These are phyloP conservation scores for Eremothecium gossypii DNA, from an alignment of 1,139 yeast genomes.

Conservation along the genomic window DNA sequence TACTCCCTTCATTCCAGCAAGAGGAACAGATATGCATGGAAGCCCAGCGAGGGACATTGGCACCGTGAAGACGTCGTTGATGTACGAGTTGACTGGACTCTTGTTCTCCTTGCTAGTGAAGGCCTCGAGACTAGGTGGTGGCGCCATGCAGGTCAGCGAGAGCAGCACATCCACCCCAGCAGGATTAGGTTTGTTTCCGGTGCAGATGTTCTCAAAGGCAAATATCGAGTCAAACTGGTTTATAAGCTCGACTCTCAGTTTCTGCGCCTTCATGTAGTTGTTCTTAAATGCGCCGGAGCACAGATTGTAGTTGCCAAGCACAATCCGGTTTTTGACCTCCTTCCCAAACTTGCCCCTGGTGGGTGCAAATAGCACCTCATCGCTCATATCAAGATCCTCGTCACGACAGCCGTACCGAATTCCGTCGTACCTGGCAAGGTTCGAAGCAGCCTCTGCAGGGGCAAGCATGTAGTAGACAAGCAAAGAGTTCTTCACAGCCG, in stretches of 20 bases:
- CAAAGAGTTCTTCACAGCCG: conserved; percentile 56
- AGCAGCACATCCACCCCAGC: conserved; percentile 60
- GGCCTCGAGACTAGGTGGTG: conserved; percentile 46
- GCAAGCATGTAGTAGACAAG: conserved; percentile 82
- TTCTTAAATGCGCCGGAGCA: conserved; percentile 65
- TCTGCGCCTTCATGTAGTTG: conserved; percentile 70
- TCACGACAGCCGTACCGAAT: conserved; percentile 65
- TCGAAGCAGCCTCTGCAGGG: conserved; percentile 91
- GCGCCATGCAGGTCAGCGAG: conserved; percentile 61
- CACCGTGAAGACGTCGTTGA: conserved; percentile 77
- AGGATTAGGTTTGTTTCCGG: conserved; percentile 15
- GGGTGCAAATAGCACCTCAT: conserved; percentile 38
- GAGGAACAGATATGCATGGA: conserved; percentile 75
- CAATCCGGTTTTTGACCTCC: conserved; percentile 75
- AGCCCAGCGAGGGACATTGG: conserved; percentile 90
- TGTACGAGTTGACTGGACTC: conserved; percentile 54
- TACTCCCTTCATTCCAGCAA: conserved; percentile 35
- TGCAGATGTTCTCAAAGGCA: conserved; percentile 40
- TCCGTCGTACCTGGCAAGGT: conserved; percentile 84
- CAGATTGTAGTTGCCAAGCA: conserved; percentile 78
- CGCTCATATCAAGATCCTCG: conserved; percentile 27
- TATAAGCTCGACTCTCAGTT: conserved; percentile 50
- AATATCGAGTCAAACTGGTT: conserved; percentile 61
- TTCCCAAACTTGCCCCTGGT: conserved; percentile 63
- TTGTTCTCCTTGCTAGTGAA: conserved; percentile 30